Percentiles rank a stretch among this genome's conserved stretches.
These are phyloP conservation scores for Acaromyces ingoldii DNA, from an alignment of 1,284 basidiomycete species.

Conservation along the genomic window DNA sequence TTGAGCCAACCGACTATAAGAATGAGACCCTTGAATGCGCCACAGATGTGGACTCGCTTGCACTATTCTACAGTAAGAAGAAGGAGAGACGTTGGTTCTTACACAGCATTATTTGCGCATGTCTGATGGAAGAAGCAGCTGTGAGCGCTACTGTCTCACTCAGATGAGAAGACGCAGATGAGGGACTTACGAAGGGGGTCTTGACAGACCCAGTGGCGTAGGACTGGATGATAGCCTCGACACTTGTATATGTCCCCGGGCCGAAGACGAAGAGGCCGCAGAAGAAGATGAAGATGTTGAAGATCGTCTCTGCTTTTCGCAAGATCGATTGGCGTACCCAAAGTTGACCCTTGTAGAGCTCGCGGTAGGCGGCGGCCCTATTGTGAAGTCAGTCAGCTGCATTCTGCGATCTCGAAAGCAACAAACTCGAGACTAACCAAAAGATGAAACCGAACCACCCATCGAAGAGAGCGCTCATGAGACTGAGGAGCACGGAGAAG, in stretches of 20 bases:
- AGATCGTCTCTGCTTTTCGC: constrained; percentile 30
- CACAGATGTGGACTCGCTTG: too few species aligned
- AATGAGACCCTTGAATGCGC: too few species aligned
- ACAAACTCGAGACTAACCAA: constrained; percentile 41
- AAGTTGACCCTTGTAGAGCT: constrained; percentile 51
- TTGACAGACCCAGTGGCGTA: constrained; percentile 39
- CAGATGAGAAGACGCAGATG: too few species aligned
- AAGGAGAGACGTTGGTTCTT: too few species aligned
- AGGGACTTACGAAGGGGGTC: constrained; percentile 34
- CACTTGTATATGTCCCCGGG: constrained; percentile 53
- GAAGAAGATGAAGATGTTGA: constrained; percentile 53
- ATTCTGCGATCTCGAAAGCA: background rate
- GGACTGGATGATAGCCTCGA: constrained; percentile 55
- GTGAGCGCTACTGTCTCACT: too few species aligned
- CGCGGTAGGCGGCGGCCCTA: constrained; percentile 53
- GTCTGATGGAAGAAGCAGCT: too few species aligned
- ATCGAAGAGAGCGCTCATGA: constrained; percentile 52
- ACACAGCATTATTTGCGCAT: constrained; percentile 3
- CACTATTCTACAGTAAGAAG: too few species aligned
- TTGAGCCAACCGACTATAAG: too few species aligned
- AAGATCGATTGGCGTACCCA: constrained; percentile 29
- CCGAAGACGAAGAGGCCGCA: constrained; percentile 55
- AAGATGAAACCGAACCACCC: constrained; percentile 54
- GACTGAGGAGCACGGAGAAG: constrained; percentile 55
- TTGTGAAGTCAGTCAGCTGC: background rate